Percentiles rank a stretch among this genome's conserved stretches.
Conservation (phyloP, 345 rosid genomes). For the Ceriops zippeliana region DNA sequence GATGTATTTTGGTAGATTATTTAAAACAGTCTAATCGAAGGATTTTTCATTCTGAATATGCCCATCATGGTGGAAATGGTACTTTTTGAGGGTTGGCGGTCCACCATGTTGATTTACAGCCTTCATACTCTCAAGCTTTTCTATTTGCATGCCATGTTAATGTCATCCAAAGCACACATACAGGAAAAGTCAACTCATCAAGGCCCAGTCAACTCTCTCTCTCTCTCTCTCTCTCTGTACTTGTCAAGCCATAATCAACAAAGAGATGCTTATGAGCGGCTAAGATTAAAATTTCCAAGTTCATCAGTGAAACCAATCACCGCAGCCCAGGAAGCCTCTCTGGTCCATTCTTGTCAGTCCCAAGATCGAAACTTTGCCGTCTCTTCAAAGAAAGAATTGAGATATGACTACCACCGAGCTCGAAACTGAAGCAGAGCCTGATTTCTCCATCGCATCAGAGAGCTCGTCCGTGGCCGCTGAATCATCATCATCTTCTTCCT, state of each 20-base stretch:
- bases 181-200: neutral
- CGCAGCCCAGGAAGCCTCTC: neutral
- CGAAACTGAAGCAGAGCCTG: slow-evolving; percentile 13
- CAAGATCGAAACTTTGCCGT: neutral
- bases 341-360: neutral
- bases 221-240: neutral
- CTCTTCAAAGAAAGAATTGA: neutral
- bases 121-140: neutral
- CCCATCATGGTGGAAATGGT: neutral
- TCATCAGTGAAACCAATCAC: neutral
- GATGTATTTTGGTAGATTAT: too few relatives aligned
- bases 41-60: too few relatives aligned
- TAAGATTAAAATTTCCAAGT: neutral
- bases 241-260: slow-evolving; percentile 2
- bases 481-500: neutral
- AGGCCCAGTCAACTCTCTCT: neutral
- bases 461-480: neutral
- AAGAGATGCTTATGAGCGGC: neutral
- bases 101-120: neutral
- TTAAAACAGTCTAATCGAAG: too few relatives aligned
- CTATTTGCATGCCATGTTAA: neutral
- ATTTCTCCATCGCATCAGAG: neutral
- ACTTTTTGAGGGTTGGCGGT: slow-evolving; percentile 1
- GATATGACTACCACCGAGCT: slow-evolving; percentile 4
- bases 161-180: neutral